Evolutionary conservation across 768 basidiomycete genomes (phyloP).

Genomic region (Lentinula sp.): DNA sequence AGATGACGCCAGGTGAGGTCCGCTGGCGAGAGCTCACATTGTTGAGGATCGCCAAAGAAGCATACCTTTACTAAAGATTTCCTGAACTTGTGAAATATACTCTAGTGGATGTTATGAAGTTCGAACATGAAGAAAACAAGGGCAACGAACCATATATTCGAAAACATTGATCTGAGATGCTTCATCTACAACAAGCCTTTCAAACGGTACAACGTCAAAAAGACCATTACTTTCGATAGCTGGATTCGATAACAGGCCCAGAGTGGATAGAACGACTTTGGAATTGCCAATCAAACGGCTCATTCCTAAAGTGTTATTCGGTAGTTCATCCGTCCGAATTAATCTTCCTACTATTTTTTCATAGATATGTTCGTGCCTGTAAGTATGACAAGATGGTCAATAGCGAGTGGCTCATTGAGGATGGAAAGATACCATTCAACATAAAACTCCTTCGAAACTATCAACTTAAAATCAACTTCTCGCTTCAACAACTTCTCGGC

Average conservation of each 20-base stretch:
- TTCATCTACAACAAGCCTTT: constrained; percentile 49
- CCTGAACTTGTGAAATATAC: constrained; percentile 35
- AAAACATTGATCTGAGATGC: constrained; percentile 45
- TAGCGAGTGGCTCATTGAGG: constrained; percentile 26
- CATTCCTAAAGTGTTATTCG: constrained; percentile 16
- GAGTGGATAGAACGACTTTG: constrained; percentile 37
- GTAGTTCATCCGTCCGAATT: constrained; percentile 37
- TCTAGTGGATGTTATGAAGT: constrained; percentile 20
- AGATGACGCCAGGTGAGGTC: not conserved
- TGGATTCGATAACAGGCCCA: constrained; percentile 46
- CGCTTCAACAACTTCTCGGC: constrained; percentile 33
- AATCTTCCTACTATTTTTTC: constrained; percentile 21
- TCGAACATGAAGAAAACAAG: not conserved
- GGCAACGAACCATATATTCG: constrained; percentile 36
- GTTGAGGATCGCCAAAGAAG: constrained; percentile 50
- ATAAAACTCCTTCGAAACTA: constrained; percentile 44
- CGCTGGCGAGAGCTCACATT: constrained; percentile 28
- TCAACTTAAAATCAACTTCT: constrained; percentile 30
- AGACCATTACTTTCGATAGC: constrained; percentile 24
- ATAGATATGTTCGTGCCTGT: constrained; percentile 51
- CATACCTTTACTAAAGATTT: constrained; percentile 32
- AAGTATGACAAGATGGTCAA: constrained; percentile 24
- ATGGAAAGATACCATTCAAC: constrained; percentile 31
- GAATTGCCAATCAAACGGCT: constrained; percentile 21
- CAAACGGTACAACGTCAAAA: constrained; percentile 32